phyloP scores from a whole-genome alignment of 2,329 filamentous ascomycete species.

The Colletotrichum sp. region DNA sequence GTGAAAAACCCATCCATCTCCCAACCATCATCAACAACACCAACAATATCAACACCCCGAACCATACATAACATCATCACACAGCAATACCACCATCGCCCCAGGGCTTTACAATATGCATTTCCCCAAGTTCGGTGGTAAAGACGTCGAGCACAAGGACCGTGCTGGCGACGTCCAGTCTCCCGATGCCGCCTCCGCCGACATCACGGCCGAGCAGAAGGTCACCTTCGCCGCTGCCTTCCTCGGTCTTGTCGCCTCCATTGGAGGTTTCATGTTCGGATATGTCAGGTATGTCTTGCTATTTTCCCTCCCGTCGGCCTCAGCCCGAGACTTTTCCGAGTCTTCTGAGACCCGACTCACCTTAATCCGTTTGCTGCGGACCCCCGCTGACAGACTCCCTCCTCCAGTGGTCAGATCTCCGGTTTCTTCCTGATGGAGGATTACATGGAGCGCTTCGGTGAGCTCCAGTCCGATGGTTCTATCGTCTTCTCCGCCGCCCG shows the following conservation, averaged over 20 bases:
- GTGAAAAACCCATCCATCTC: background rate
- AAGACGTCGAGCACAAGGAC: slow-evolving; percentile 16
- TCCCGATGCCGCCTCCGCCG: background rate
- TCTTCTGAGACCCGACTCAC: background rate
- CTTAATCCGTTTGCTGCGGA: background rate
- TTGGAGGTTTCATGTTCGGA: slow-evolving; percentile 64
- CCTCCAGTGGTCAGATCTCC: slow-evolving; percentile 59
- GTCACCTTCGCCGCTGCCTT: slow-evolving; percentile 49
- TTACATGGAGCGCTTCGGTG: slow-evolving; percentile 60
- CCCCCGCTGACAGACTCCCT: background rate
- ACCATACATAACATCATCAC: background rate
- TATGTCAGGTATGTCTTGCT: slow-evolving; percentile 52
- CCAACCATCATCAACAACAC: background rate
- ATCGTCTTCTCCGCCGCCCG: slow-evolving; percentile 61
- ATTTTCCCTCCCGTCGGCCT: background rate
- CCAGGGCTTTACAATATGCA: background rate
- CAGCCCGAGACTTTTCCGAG: background rate
- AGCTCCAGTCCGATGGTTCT: slow-evolving; percentile 38
- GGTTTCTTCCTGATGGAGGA: slow-evolving; percentile 68
- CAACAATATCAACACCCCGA: background rate
- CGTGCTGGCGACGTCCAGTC: background rate
- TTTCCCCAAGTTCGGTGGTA: slow-evolving; percentile 18
- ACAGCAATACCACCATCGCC: background rate
- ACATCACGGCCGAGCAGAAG: slow-evolving; percentile 25
- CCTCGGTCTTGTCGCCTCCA: slow-evolving; percentile 56